Percentiles rank a stretch among this genome's conserved stretches.
Conservation (phyloP, 2,329 filamentous ascomycete genomes). For the Exserohilum rostratum region DNA sequence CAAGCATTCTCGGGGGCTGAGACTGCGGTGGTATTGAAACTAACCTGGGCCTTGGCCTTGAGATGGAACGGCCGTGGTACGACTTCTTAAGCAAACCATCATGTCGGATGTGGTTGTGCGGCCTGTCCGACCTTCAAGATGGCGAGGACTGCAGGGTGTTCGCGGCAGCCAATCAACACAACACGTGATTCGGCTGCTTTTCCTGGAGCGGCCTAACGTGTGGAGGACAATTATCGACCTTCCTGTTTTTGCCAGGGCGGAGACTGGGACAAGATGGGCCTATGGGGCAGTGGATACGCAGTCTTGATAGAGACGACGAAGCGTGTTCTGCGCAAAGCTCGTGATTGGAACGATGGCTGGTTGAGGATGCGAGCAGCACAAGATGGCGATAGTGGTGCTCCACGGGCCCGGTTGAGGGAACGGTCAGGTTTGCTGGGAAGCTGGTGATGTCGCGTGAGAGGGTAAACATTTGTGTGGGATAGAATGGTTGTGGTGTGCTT, state of each 20-base stretch:
- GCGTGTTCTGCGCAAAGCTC: slow-evolving; percentile 1
- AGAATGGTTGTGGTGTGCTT: too few species aligned
- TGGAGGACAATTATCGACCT: slow-evolving; percentile 5
- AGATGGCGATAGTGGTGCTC: not conserved
- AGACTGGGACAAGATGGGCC: not conserved
- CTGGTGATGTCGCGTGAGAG: too few species aligned
- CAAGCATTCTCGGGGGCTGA: slow-evolving; percentile 17
- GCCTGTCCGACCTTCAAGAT: slow-evolving; percentile 1
- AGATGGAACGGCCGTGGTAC: not conserved
- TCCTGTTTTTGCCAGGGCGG: slow-evolving; percentile 10
- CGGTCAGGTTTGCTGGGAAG: not conserved
- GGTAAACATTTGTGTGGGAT: not conserved
- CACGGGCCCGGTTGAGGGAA: not conserved
- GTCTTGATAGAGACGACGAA: not conserved
- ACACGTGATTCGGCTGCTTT: slow-evolving; percentile 32
- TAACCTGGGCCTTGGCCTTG: not conserved
- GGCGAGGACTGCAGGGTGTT: not conserved
- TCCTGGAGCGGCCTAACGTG: slow-evolving; percentile 6
- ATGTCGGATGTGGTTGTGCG: slow-evolving; percentile 5
- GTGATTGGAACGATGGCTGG: slow-evolving; percentile 3
- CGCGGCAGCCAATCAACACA: slow-evolving; percentile 28
- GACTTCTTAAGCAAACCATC: slow-evolving; percentile 14
- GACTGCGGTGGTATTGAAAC: not conserved
- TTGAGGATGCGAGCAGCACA: not conserved
- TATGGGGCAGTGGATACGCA: slow-evolving; percentile 1